These are phyloP conservation scores for Suillus luteus DNA, from an alignment of 768 basidiomycete genomes.

Conservation along the genomic window DNA sequence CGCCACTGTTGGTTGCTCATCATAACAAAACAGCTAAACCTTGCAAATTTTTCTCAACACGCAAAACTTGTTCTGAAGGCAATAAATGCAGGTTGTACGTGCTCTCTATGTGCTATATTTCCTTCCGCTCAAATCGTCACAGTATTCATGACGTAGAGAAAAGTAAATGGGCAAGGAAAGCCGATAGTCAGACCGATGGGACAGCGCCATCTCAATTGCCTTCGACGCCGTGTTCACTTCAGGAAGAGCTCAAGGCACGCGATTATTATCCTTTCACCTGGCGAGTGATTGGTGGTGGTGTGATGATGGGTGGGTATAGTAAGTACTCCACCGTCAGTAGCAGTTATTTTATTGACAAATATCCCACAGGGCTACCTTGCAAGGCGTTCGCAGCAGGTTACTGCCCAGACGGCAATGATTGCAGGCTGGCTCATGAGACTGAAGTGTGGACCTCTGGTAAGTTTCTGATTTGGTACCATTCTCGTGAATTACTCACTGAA, in stretches of 20 bases:
- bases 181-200: conserved; percentile 9
- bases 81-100: conserved; percentile 62
- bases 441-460: conserved; percentile 26
- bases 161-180: background rate
- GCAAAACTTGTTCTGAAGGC: conserved; percentile 53
- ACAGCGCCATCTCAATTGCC: conserved; percentile 31
- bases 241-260: conserved; percentile 42
- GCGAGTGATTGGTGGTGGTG: conserved; percentile 80
- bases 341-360: conserved; percentile 2
- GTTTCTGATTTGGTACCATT: conserved; percentile 8
- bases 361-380: conserved; percentile 27
- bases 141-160: conserved; percentile 48
- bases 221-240: conserved; percentile 18
- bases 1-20: background rate
- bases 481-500: conserved; percentile 5
- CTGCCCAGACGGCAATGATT: conserved; percentile 31
- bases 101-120: background rate
- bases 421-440: conserved; percentile 33
- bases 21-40: conserved; percentile 50
- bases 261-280: conserved; percentile 68
- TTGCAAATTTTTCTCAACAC: conserved; percentile 54
- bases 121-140: background rate
- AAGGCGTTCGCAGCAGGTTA: conserved; percentile 25
- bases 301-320: conserved; percentile 55
- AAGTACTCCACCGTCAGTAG: conserved; percentile 14